These are phyloP conservation scores for Decorospora gaudefroyi DNA, from an alignment of 2,329 filamentous ascomycete genomes.

Conservation along the genomic window DNA sequence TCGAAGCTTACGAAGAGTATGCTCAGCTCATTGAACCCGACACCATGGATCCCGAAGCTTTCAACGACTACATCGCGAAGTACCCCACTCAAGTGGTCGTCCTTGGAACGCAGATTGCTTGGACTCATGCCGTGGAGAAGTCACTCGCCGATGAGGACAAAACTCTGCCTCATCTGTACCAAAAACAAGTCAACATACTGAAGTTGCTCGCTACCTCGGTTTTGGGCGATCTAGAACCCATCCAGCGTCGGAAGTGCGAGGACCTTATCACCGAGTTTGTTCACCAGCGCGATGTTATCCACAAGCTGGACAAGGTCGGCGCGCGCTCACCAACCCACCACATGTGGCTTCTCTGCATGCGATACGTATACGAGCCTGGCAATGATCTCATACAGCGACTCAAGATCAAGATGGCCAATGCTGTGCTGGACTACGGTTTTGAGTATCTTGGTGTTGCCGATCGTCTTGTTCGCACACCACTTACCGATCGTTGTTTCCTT, in stretches of 20 bases:
- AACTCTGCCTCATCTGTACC: constrained; percentile 71
- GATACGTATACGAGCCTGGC: constrained; percentile 83
- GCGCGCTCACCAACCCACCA: constrained; percentile 80
- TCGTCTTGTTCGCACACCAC: constrained; percentile 90
- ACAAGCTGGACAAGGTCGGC: constrained; percentile 76
- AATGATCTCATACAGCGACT: constrained; percentile 83
- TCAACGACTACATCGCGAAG: constrained; percentile 78
- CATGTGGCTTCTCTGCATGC: constrained; percentile 95
- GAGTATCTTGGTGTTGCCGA: constrained; percentile 97
- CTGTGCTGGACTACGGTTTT: constrained; percentile 92
- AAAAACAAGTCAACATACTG: constrained; percentile 82
- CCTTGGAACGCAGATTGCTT: constrained; percentile 88
- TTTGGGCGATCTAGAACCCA: constrained; percentile 81
- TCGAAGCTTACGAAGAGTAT: constrained; percentile 83
- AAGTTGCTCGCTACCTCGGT: constrained; percentile 86
- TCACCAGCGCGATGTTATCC: constrained; percentile 91
- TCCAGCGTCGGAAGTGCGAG: constrained; percentile 94
- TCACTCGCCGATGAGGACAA: constrained; percentile 73
- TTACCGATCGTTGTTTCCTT: constrained; percentile 97
- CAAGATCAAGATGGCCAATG: constrained; percentile 95
- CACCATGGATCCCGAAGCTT: constrained; percentile 68
- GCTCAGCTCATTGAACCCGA: constrained; percentile 74
- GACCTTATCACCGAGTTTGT: constrained; percentile 99
- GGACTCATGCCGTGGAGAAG: constrained; percentile 85
- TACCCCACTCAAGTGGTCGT: constrained; percentile 97